Base-by-base conservation (phyloP, 176 grass and related monocot genomes). In the Carex pumila region DNA sequence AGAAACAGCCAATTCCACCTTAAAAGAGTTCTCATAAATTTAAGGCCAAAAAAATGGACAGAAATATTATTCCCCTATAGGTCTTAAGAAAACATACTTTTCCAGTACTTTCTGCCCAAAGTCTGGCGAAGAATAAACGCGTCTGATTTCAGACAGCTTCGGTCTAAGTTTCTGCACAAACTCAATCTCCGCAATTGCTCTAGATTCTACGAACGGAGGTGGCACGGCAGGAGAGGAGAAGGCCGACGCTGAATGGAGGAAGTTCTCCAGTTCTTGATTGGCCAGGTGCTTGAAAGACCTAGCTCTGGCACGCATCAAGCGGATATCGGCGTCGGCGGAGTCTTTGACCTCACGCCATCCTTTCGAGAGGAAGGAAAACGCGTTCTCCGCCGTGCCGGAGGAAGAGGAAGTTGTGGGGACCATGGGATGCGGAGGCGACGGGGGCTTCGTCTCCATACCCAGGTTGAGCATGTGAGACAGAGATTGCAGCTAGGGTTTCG, bases 201-300 rank as follows among this genome's bases (percentile, higher is more conserved):
- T 64, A 32, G 73, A 78, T 69, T 79, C 37, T 3, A 57, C 73
- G 10, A 32, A 61, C 1, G 90, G 59, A 21, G 93, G 29, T 21
- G 71, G 62, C 74, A 59, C 47, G 1, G 85, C 2, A 30, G 91
- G 79, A 0, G 88, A 85, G 7, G 79, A 82, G 81, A 92, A 87
- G 3, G 89, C 87, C 2, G 72, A 71, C 65, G 90, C 87, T 43
- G 94, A 85, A 37, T 87, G 87, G 84, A 89, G 82, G 73, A 98
- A 78, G 39, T 94, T 88, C 84, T 98, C 91, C 7, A 94, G 92
- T 79, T 94, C 95, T 15, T 88, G 71, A 11, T 86, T 87, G 34
- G 94, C 87, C 89, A 98, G 85, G 13, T 91, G 88, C 89, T 94
- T 93, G 2, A 98, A 93, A 80, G 89, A 89, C 30, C 83, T 88